These are phyloP conservation scores for Mycena capillaripes DNA, from an alignment of 768 basidiomycete genomes.

Conservation along the genomic window DNA sequence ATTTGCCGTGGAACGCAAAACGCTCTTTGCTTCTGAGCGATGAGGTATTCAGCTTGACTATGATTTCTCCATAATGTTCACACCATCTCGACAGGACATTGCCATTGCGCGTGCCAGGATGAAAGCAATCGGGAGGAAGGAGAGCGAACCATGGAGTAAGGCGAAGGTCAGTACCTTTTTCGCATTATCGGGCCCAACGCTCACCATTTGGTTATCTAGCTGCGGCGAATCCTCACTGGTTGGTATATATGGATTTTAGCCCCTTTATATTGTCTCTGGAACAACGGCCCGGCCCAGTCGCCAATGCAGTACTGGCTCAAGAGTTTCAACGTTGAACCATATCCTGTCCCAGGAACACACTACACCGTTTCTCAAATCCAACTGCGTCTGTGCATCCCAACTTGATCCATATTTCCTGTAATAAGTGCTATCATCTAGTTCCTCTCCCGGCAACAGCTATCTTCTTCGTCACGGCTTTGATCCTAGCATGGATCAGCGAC, in stretches of 20 bases:
- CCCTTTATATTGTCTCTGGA: constrained; percentile 40
- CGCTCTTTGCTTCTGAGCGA: constrained; percentile 22
- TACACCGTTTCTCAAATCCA: constrained; percentile 36
- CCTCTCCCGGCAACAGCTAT: constrained; percentile 35
- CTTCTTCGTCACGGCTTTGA: constrained; percentile 31
- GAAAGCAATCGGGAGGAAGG: constrained; percentile 35
- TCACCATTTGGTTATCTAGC: neutral
- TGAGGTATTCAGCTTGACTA: neutral
- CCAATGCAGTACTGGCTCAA: constrained; percentile 39
- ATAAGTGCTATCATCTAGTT: constrained; percentile 15
- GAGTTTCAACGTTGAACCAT: constrained; percentile 38
- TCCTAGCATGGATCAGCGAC: constrained; percentile 36
- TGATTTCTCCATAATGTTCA: neutral
- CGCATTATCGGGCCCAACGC: neutral
- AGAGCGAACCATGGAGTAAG: constrained; percentile 34
- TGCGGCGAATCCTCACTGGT: constrained; percentile 28
- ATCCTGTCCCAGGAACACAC: constrained; percentile 32
- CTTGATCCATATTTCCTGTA: neutral
- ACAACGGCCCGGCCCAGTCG: constrained; percentile 33
- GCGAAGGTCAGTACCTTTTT: constrained; percentile 3
- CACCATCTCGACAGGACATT: constrained; percentile 21
- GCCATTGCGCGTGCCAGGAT: constrained; percentile 33
- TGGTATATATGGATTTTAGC: constrained; percentile 37
- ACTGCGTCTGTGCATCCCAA: constrained; percentile 22
- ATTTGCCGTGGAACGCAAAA: constrained; percentile 34